These are phyloP conservation scores for Myxozyma udenii DNA, from an alignment of 805 yeast genomes.

Conservation along the genomic window DNA sequence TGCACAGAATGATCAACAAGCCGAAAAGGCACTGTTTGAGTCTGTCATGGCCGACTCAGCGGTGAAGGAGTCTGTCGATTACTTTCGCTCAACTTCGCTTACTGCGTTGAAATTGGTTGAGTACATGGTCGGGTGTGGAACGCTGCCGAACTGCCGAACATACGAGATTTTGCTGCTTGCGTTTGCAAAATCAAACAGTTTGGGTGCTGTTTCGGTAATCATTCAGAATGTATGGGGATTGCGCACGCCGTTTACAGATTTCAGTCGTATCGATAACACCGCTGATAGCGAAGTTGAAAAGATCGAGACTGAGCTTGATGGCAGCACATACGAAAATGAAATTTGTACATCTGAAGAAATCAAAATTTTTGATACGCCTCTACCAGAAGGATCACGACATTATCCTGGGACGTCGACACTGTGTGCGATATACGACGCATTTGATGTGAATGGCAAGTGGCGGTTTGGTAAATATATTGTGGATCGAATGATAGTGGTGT, in stretches of 20 bases:
- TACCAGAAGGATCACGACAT: constrained; percentile 5
- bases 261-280: background rate
- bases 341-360: background rate
- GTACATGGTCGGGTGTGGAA: constrained; percentile 35
- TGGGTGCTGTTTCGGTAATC: constrained; percentile 30
- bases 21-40: background rate
- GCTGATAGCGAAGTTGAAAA: background rate
- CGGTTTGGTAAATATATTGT: background rate
- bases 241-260: constrained; percentile 2
- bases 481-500: constrained; percentile 5
- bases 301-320: too few relatives aligned
- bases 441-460: constrained; percentile 7
- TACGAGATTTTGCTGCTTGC: constrained; percentile 37
- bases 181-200: constrained; percentile 34
- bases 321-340: background rate
- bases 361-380: background rate
- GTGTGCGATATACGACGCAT: constrained; percentile 10
- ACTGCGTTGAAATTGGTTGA: constrained; percentile 31
- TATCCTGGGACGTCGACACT: constrained; percentile 18
- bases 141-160: constrained; percentile 36
- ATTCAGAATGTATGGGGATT: constrained; percentile 36
- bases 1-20: background rate
- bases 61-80: background rate
- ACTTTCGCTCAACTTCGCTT: constrained; percentile 7
- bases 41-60: constrained; percentile 2